These are phyloP conservation scores for Polytrichum commune DNA, from an alignment of 225 moss, liverwort and hornwort species.

Conservation along the genomic window DNA sequence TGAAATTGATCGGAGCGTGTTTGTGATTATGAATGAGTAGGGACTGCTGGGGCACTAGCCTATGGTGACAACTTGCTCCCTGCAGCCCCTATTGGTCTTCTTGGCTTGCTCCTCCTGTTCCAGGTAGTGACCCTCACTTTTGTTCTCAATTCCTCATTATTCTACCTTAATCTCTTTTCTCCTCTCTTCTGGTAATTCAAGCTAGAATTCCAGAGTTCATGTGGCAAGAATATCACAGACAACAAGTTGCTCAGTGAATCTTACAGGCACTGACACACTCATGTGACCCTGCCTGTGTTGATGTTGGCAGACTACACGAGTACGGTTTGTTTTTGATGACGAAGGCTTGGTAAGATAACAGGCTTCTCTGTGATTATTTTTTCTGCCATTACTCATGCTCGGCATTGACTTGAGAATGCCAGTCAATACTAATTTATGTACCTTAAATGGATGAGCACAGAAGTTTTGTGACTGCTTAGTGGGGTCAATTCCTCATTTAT, in stretches of 20 bases:
- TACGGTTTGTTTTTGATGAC: slow-evolving; percentile 72
- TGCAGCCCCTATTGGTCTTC: slow-evolving; percentile 71
- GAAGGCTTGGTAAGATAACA: slow-evolving; percentile 58
- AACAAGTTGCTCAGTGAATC: no score
- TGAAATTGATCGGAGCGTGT: no score
- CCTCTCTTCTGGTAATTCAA: no score
- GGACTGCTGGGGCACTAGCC: slow-evolving; percentile 53
- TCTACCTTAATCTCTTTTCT: no score
- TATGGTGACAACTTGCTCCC: slow-evolving; percentile 60
- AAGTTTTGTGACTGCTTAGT: no score
- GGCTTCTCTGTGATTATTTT: neutral
- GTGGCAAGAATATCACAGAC: no score
- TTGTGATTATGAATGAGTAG: slow-evolving; percentile 18
- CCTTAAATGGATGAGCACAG: no score
- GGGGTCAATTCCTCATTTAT: no score
- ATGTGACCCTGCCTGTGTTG: slow-evolving; percentile 15
- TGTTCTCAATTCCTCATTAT: neutral
- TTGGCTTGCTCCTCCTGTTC: slow-evolving; percentile 72
- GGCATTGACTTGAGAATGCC: no score
- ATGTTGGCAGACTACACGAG: slow-evolving; percentile 57
- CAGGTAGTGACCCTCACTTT: slow-evolving; percentile 42
- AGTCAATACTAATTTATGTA: no score
- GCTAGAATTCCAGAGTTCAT: no score
- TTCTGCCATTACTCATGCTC: neutral
- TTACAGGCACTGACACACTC: neutral